Base-by-base conservation (phyloP, 1,284 basidiomycete genomes). In the Papiliotrema laurentii region DNA sequence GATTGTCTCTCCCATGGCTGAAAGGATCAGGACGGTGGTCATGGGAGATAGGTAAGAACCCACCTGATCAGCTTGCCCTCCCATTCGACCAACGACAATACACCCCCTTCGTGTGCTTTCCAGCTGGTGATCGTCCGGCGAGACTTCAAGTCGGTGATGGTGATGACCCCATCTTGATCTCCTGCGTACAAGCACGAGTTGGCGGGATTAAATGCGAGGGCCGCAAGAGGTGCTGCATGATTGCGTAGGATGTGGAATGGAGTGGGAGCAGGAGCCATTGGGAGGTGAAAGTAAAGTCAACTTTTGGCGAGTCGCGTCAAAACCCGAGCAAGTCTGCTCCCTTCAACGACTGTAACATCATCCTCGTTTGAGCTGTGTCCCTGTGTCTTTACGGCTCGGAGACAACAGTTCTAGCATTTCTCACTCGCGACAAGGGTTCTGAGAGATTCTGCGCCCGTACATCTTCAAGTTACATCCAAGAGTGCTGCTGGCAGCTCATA, bases 1-100 rank as follows among this genome's bases (percentile, higher is more conserved):
- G 51, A 49, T 93, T 89, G 66, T 94, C 91, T 51, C 90, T 76
- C 14, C 83, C 87, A 66, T 93, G 89, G 44, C 89, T 91, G 59
- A 37, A 38, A 9, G 18, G 27, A 53, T 63, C 54, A 64, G 53
- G 45, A 10, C 35, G 24, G 14, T 31, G 7, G 21, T 7, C 3
- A 11, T 4, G 11, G 16, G 26, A 21, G 26, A 18, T 4, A 27
- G 30, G 13, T 43, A 33, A 35, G 14, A 13, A 71, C 78, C 55
- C 58, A 92, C 87, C 88, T 92, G 58, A 93, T 76, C 45, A 91
- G 69, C 16, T 71, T 70, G 0, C 76, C 69, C 9, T 74, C 76
- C 80, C 82, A 84, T 72, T 92, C 87, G 63, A 87, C 79, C 10
- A 93, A 70, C 1, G 85, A 85, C 9, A 93, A 76, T 14, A 93